Base-by-base conservation (phyloP, 2,329 filamentous ascomycete species). In the Colletotrichum siamense region DNA sequence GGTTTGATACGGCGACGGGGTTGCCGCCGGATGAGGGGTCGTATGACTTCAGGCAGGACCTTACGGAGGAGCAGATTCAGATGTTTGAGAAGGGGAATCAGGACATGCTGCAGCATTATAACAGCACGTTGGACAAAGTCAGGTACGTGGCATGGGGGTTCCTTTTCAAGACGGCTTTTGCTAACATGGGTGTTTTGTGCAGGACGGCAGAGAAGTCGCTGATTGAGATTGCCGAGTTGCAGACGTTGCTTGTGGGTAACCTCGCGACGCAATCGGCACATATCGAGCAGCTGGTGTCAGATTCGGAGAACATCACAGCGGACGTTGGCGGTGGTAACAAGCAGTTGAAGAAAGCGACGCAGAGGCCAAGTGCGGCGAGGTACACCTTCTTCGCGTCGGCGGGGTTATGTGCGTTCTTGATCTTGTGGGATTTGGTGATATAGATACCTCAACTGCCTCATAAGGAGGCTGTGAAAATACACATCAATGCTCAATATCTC, bases 71-170 rank as follows among this genome's bases (percentile, higher is more conserved):
- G 82, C 96, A 99, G 85, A 88, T 97, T 69, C 96, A 98, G 84
- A 91, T 98, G 82, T 99, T 99, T 86, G 96, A 96, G 80, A 92
- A 95, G 85, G 96, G 98, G 82, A 98, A 99, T 82, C 93, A 96
- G 84, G 93, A 95, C 78, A 96, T 99, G 93, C 89, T 99, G 80
- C 95, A 94, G 84, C 95, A 98, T 85, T 98, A 98, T 84, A 95
- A 98, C 85, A 95, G 94, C 86, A 96, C 95, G n/a, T 88, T 99
- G 83, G 94, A 96, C 84, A 97, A 99, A 90, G 95, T 99, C 79
- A 95, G 94, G 95, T 98, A 91, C 71, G 94, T 90, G 24, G 36
- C 34, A 22, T n/a, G 22, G 18, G 13, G 3, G 15, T 22, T 5
- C 6, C 22, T 10, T 26, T 15, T 15, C 8, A n/a, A 44, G 8